Evolutionary conservation across 2,329 filamentous ascomycete species (phyloP), one percentile per base, ranked within the genome.

Genomic region (Teratosphaeria nubilosa): DNA sequence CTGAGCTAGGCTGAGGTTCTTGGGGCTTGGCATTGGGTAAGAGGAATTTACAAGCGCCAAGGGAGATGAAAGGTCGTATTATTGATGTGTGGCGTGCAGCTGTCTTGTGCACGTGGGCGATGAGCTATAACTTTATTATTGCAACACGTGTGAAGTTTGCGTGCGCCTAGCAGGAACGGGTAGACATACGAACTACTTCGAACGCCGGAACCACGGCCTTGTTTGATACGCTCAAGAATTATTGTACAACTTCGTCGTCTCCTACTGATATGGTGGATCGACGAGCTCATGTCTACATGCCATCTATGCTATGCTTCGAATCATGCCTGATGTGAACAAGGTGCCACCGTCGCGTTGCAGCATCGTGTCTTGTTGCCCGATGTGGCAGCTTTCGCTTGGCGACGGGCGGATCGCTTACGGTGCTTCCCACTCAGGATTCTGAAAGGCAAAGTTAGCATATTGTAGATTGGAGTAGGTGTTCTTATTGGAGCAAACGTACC

Each of bases 381-480:
- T n/a, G 41, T 10, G 9, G 41, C 41, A n/a, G 41, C 41, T 48
- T 10, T 48, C n/a, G 41, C n/a, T 48, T 48, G 20, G 34, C 16
- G 41, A n/a, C 53, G 41, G 14, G 22, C 53, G 41, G 25, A 16
- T 55, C 27, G 13, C 31, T 60, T 58, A 66, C 57, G 64, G 59
- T 20, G 65, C 61, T 60, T 69, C 57, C 68, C 68, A 70, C 14
- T 70, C 68, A 32, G 67, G 68, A 59, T 70, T 70, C 68, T 70
- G 56, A 48, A 27, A 14, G 25, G 10, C 32, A 22, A 48, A 20
- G 27, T 56, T 51, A 53, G 69, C 82, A 76, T 81, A 95, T 92
- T 90, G 97, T 97, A 87, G 74, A 99, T 79, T 74, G 99, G 97
- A 58, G 96, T 92, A 68, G 99, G 80, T 32, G 94, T 94, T 31